These are phyloP conservation scores for Secale cereale DNA, from an alignment of 176 grass and related monocot genomes.

Conservation along the genomic window DNA sequence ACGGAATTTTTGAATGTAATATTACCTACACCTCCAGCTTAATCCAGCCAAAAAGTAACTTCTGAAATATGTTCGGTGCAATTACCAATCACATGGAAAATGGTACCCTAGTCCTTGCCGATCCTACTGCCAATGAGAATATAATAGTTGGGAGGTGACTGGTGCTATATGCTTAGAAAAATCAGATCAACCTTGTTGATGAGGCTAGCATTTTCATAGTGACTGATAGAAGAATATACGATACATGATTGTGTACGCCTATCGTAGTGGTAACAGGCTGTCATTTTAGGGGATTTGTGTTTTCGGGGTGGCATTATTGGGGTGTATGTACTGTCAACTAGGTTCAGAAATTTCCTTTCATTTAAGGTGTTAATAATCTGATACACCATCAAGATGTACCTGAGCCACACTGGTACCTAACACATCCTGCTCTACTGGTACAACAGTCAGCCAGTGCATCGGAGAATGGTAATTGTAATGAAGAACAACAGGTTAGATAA, in stretches of 20 bases:
- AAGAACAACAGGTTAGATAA: background rate
- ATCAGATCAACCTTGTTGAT: background rate
- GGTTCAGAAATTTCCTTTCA: background rate
- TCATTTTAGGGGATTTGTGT: background rate
- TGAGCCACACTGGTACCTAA: background rate
- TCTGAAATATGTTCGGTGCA: background rate
- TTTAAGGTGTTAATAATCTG: background rate
- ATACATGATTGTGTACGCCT: background rate
- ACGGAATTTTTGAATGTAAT: too few species aligned
- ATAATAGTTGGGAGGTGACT: background rate
- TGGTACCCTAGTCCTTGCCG: background rate
- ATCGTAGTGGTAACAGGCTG: background rate
- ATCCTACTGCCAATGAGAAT: background rate
- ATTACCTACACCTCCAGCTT: background rate
- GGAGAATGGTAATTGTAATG: background rate
- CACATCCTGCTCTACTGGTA: background rate
- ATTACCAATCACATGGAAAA: constrained; percentile 3
- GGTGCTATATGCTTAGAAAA: background rate
- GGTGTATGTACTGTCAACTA: background rate
- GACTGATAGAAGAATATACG: background rate
- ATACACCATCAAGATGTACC: background rate
- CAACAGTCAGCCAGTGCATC: background rate
- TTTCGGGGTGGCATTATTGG: background rate
- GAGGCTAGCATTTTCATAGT: background rate
- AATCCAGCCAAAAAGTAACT: background rate